phyloP scores from a whole-genome alignment of 2,329 filamentous ascomycete genomes.

The Zymoseptoria crescenta region DNA sequence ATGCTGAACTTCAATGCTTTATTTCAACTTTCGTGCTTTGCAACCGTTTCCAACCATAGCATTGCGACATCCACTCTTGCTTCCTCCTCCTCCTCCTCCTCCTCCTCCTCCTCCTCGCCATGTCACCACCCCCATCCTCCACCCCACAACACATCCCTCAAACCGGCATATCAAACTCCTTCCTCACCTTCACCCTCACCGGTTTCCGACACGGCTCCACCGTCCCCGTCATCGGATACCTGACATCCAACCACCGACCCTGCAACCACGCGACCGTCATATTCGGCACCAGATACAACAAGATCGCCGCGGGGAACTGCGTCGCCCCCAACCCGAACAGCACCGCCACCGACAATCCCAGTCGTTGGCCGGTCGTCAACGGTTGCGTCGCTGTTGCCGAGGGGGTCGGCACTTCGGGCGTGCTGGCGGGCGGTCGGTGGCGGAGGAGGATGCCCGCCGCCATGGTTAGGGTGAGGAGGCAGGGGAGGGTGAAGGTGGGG shows the following conservation, averaged over 20 bases:
- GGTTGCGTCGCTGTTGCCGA: slow-evolving; percentile 5
- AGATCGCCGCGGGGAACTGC: slow-evolving; percentile 33
- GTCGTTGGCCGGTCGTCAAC: neutral
- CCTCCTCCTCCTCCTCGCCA: too few relatives aligned
- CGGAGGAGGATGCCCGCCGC: slow-evolving; percentile 21
- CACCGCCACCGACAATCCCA: neutral
- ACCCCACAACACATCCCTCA: too few relatives aligned
- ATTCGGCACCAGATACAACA: slow-evolving; percentile 33
- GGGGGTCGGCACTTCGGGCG: neutral
- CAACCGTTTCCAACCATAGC: too few relatives aligned
- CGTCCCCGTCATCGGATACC: slow-evolving; percentile 17
- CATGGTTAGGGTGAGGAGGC: slow-evolving; percentile 8
- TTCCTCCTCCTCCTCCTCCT: too few relatives aligned
- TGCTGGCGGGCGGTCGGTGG: neutral
- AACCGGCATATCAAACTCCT: slow-evolving; percentile 4
- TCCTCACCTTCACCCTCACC: slow-evolving; percentile 19
- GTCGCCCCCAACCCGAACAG: slow-evolving; percentile 28
- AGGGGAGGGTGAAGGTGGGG: slow-evolving; percentile 30
- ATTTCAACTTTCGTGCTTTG: too few relatives aligned
- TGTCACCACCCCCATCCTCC: too few relatives aligned
- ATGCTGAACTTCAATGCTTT: too few relatives aligned
- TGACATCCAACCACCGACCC: slow-evolving; percentile 19
- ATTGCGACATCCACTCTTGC: too few relatives aligned
- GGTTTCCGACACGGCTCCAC: slow-evolving; percentile 22
- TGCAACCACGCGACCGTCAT: slow-evolving; percentile 13